Evolutionary conservation across 352 stramenopile genomes (phyloP).

Genomic region (Globisporangium rhizosaccharum): DNA sequence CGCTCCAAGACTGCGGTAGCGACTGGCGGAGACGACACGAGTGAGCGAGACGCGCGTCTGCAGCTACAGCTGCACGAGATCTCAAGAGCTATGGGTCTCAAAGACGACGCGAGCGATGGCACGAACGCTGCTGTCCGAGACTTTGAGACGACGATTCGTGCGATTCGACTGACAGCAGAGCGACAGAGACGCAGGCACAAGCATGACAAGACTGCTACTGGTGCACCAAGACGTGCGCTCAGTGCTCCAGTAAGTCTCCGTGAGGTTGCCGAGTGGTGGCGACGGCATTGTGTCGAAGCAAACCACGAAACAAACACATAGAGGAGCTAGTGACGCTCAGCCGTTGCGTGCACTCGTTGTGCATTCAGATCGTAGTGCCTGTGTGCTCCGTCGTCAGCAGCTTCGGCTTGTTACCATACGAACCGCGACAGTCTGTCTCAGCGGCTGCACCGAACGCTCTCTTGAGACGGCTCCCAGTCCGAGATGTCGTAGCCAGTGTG

Average conservation of each 20-base stretch:
- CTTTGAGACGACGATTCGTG: neutral
- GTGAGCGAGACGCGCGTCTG: neutral
- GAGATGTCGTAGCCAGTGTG: too few relatives aligned
- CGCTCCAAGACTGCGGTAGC: constrained; percentile 1
- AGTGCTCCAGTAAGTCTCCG: constrained; percentile 14
- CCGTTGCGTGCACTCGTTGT: too few relatives aligned
- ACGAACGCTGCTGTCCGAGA: neutral
- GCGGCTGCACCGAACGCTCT: too few relatives aligned
- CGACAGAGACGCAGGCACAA: constrained; percentile 13
- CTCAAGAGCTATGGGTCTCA: constrained; percentile 20
- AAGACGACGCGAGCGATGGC: neutral
- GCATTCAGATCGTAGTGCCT: too few relatives aligned
- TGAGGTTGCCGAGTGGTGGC: constrained; percentile 62
- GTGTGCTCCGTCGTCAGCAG: too few relatives aligned
- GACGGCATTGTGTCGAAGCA: constrained; percentile 8
- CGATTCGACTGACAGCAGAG: constrained; percentile 6
- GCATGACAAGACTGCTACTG: constrained; percentile 4
- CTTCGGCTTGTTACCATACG: too few relatives aligned
- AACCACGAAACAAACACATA: neutral
- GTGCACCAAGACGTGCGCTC: neutral
- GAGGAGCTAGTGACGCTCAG: neutral
- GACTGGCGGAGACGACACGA: neutral
- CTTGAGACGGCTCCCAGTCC: too few relatives aligned
- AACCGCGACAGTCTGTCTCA: too few relatives aligned
- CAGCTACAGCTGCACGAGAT: constrained; percentile 24